Evolutionary conservation across 2,329 filamentous ascomycete genomes (phyloP).

Genomic region (Amylocarpus encephaloides): DNA sequence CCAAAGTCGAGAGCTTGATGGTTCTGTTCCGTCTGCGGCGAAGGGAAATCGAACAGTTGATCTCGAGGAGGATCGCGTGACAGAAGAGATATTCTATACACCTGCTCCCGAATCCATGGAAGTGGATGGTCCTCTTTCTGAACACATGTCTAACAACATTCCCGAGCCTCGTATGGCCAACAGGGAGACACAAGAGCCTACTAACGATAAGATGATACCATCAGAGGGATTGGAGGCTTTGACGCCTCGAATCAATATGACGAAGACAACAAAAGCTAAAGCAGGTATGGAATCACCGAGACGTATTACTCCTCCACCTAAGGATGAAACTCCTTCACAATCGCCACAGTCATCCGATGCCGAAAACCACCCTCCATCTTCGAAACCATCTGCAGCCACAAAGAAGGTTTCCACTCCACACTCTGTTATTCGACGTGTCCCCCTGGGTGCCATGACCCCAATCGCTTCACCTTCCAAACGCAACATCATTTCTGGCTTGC

Average conservation of each 20-base stretch:
- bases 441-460: constrained; percentile 43
- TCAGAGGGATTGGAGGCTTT: neutral
- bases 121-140: no score
- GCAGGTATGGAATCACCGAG: constrained; percentile 11
- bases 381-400: constrained; percentile 42
- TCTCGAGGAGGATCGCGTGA: constrained; percentile 11
- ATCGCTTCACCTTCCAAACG: constrained; percentile 55
- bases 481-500: constrained; percentile 51
- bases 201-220: neutral
- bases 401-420: constrained; percentile 20
- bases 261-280: constrained; percentile 6
- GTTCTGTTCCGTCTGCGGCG: neutral
- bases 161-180: no score
- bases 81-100: constrained; percentile 17
- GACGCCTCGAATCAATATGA: neutral
- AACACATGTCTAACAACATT: no score
- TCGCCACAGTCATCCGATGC: constrained; percentile 74
- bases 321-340: constrained; percentile 55
- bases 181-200: no score
- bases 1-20: constrained; percentile 3
- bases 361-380: constrained; percentile 71
- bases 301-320: constrained; percentile 43
- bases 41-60: constrained; percentile 8
- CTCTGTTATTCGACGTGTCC: constrained; percentile 38
- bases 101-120: constrained; percentile 7